These are phyloP conservation scores for Paramecium sonneborni DNA, from an alignment of 73 alveolate genomes.

Conservation along the genomic window DNA sequence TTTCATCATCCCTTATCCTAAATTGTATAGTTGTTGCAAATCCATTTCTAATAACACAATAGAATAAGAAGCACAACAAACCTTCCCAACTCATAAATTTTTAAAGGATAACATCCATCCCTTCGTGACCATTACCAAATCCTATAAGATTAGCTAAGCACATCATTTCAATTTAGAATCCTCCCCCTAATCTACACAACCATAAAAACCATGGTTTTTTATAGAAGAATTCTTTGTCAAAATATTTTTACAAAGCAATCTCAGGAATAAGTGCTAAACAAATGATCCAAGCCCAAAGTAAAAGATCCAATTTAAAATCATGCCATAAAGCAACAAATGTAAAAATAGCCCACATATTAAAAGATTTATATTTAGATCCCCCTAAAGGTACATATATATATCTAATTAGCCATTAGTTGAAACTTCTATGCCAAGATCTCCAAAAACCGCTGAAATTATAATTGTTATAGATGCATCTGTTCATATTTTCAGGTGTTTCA, in stretches of 20 bases:
- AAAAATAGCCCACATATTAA: conserved; percentile 85
- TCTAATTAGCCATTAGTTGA: conserved; percentile 90
- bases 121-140: conserved; percentile 79
- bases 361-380: conserved; percentile 78
- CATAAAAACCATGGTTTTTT: conserved; percentile 73
- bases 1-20: conserved; percentile 43
- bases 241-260: conserved; percentile 74
- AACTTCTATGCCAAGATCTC: conserved; percentile 94
- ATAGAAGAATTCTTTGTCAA: conserved; percentile 64
- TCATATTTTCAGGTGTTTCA: conserved; percentile 89
- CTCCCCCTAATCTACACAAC: conserved; percentile 72
- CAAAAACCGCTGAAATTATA: conserved; percentile 89
- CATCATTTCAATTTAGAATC: conserved; percentile 75
- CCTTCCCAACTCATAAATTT: conserved; percentile 46
- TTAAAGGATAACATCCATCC: conserved; percentile 55
- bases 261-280: conserved; percentile 86
- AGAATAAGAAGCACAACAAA: neutral
- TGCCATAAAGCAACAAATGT: conserved; percentile 92
- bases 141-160: conserved; percentile 86
- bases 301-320: conserved; percentile 82
- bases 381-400: conserved; percentile 94
- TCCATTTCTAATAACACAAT: conserved; percentile 19
- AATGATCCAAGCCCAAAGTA: conserved; percentile 92
- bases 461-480: conserved; percentile 86
- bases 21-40: neutral